Evolutionary conservation across 441 rosid species (phyloP).

Genomic region (Corymbia citriodora): DNA sequence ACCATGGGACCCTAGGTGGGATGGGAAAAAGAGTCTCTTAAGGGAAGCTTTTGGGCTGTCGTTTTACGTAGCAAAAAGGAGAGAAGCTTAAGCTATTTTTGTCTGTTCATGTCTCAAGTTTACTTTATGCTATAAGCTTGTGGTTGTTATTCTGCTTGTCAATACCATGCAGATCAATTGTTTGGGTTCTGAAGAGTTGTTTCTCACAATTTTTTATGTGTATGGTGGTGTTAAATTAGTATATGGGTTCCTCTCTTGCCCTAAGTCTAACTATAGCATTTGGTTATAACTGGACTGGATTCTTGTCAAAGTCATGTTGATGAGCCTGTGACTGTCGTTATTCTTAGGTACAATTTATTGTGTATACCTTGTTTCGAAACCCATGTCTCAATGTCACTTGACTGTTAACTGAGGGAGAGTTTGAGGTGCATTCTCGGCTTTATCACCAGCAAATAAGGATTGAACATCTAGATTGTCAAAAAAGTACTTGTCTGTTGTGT

Average conservation of each 20-base stretch:
- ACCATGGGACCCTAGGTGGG: background rate
- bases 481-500: background rate
- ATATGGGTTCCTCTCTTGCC: background rate
- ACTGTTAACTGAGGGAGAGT: background rate
- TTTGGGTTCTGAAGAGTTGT: background rate
- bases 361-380: background rate
- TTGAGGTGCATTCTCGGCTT: background rate
- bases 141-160: background rate
- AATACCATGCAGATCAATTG: background rate
- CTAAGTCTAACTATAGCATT: background rate
- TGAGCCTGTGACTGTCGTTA: background rate
- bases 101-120: background rate
- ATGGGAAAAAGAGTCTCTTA: background rate
- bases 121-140: background rate
- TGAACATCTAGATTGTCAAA: background rate
- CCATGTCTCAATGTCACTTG: background rate
- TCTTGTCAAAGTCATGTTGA: background rate
- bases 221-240: background rate
- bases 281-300: background rate
- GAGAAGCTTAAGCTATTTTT: background rate
- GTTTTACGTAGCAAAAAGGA: background rate
- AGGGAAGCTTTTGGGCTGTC: background rate
- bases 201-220: background rate
- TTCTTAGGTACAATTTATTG: background rate
- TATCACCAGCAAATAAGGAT: background rate